Evolutionary conservation across 1,284 basidiomycete genomes (phyloP).

Genomic region (Apiotrichum veenhuisii): DNA sequence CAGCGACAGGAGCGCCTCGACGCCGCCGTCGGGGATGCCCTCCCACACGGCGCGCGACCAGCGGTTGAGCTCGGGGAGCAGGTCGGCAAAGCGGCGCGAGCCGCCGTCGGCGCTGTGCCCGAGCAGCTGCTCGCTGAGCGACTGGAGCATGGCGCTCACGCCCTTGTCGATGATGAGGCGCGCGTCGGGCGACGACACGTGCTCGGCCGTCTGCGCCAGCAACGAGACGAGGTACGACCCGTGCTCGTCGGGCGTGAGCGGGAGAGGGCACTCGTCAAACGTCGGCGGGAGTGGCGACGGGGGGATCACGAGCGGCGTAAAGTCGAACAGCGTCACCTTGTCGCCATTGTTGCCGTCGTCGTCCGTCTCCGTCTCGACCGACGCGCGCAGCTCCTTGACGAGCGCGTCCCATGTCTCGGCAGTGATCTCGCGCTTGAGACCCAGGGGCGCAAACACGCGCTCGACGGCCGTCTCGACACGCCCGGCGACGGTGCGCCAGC

Average conservation of each 20-base stretch:
- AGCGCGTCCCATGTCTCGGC: slow-evolving; percentile 38
- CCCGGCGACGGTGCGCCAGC: slow-evolving; percentile 39
- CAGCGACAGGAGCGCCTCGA: slow-evolving; percentile 40
- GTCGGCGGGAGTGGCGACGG: slow-evolving; percentile 22
- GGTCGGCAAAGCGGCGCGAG: slow-evolving; percentile 30
- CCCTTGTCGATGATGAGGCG: slow-evolving; percentile 40
- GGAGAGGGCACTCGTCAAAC: slow-evolving; percentile 17
- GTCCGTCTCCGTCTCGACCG: slow-evolving; percentile 33
- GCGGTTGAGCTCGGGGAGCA: slow-evolving; percentile 39
- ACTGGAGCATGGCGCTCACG: slow-evolving; percentile 30
- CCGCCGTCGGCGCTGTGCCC: slow-evolving; percentile 9
- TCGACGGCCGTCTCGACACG: slow-evolving; percentile 39
- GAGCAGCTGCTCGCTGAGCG: slow-evolving; percentile 25
- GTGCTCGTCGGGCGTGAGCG: slow-evolving; percentile 25
- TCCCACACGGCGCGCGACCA: slow-evolving; percentile 49
- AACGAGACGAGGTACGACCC: slow-evolving; percentile 31
- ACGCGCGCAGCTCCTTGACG: slow-evolving; percentile 39
- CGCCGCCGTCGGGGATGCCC: slow-evolving; percentile 43
- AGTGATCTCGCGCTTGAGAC: slow-evolving; percentile 43
- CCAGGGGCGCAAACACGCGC: slow-evolving; percentile 40
- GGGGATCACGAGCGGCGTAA: slow-evolving; percentile 39
- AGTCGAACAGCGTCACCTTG: slow-evolving; percentile 30
- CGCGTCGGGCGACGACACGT: slow-evolving; percentile 41
- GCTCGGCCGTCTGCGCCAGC: slow-evolving; percentile 35
- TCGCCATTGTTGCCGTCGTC: slow-evolving; percentile 11